phyloP scores from a whole-genome alignment of 225 moss, liverwort and hornwort genomes.

The Straminergon stramineum region DNA sequence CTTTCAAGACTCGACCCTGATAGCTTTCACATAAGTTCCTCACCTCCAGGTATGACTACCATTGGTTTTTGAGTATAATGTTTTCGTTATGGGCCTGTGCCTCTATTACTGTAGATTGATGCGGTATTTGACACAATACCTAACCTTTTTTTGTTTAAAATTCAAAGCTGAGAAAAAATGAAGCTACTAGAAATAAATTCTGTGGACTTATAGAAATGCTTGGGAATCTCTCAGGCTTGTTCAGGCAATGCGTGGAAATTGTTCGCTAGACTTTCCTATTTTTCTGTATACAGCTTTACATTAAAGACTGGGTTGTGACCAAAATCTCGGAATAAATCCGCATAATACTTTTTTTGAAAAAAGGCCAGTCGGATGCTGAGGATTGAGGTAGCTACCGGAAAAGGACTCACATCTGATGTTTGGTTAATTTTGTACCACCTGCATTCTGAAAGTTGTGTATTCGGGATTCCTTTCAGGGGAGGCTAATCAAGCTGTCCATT shows the following conservation, averaged over 20 bases:
- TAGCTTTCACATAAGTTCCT: conserved; percentile 33
- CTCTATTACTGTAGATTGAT: not conserved
- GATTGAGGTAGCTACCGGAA: not conserved
- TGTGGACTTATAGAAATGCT: not conserved
- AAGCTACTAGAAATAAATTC: not conserved
- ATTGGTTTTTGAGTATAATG: not conserved
- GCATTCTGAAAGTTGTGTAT: not conserved
- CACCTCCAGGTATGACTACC: conserved; percentile 33
- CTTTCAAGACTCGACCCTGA: conserved; percentile 66
- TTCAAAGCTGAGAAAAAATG: not conserved
- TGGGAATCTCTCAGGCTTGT: not conserved
- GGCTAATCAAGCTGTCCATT: conserved; percentile 64
- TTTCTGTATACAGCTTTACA: not conserved
- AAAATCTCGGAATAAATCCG: not conserved
- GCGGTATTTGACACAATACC: not conserved
- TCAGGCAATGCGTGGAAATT: not conserved
- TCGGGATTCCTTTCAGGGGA: conserved; percentile 26
- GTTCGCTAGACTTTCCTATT: not conserved
- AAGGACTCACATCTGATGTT: not conserved
- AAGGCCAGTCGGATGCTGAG: not conserved
- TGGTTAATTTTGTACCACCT: not conserved
- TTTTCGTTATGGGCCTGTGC: not conserved
- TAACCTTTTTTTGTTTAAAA: not conserved
- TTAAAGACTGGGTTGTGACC: not conserved
- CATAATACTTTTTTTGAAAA: not conserved